Evolutionary conservation across 2,329 filamentous ascomycete species (phyloP).

Genomic region (Fragosphaeria purpurea): DNA sequence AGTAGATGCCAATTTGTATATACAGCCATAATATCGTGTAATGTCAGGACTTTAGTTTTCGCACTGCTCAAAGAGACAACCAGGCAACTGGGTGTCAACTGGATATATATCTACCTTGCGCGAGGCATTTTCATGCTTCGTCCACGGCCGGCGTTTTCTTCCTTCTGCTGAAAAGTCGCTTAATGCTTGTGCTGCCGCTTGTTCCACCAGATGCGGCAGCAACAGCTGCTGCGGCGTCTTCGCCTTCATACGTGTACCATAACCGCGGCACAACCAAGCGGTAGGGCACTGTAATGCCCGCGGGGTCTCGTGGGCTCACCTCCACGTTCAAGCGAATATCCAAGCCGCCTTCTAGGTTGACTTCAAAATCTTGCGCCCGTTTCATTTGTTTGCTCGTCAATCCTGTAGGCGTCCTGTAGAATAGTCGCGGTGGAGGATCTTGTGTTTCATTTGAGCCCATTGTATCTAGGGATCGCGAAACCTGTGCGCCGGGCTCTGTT

Average conservation of each 20-base stretch:
- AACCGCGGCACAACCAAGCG: constrained; percentile 75
- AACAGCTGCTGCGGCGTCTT: constrained; percentile 25
- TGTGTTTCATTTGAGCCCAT: constrained; percentile 1
- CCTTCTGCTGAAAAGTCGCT: constrained; percentile 35
- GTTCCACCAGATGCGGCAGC: constrained; percentile 9
- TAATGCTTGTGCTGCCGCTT: constrained; percentile 28
- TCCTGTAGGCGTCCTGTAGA: constrained; percentile 62
- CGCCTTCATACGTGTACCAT: constrained; percentile 43
- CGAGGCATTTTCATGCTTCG: too few species aligned
- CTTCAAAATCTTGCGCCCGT: constrained; percentile 42
- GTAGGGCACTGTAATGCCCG: constrained; percentile 82
- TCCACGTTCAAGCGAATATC: constrained; percentile 87
- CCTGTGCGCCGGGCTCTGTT: not conserved
- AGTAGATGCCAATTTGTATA: too few species aligned
- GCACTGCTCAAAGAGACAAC: too few species aligned
- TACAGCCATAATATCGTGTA: too few species aligned
- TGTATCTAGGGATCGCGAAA: not conserved
- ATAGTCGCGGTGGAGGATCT: constrained; percentile 24
- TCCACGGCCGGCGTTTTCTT: constrained; percentile 18
- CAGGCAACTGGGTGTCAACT: too few species aligned
- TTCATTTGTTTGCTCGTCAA: constrained; percentile 52
- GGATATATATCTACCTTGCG: too few species aligned
- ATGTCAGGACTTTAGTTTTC: too few species aligned
- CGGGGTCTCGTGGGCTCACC: constrained; percentile 72
- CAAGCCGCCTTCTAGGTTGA: constrained; percentile 74